Conservation (phyloP, 441 rosid species). For the Heliophila coronopifolia region DNA sequence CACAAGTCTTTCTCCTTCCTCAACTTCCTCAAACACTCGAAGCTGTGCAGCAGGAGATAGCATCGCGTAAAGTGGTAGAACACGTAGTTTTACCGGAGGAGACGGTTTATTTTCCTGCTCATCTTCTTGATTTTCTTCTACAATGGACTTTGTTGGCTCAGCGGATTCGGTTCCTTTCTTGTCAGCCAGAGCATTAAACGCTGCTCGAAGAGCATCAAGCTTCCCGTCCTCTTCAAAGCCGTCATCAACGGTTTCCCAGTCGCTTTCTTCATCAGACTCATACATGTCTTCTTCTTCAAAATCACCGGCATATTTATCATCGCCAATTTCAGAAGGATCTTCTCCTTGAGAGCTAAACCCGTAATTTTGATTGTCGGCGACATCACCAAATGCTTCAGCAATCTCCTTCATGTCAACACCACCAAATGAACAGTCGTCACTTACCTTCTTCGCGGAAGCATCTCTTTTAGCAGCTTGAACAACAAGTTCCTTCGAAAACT, state of each 20-base stretch:
- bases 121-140: slow-evolving; percentile 24
- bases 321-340: slow-evolving; percentile 36
- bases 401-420: slow-evolving; percentile 65
- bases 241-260: slow-evolving; percentile 46
- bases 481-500: slow-evolving; percentile 49
- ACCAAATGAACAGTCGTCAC: slow-evolving; percentile 29
- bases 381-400: slow-evolving; percentile 59
- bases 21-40: slow-evolving; percentile 64
- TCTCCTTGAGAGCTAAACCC: slow-evolving; percentile 49
- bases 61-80: slow-evolving; percentile 91
- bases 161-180: slow-evolving; percentile 27
- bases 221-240: slow-evolving; percentile 27
- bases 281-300: slow-evolving; percentile 22
- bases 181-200: slow-evolving; percentile 61
- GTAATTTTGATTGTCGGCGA: slow-evolving; percentile 37
- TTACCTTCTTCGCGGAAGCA: slow-evolving; percentile 17
- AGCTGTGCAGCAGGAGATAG: slow-evolving; percentile 87
- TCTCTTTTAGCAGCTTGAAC: slow-evolving; percentile 29
- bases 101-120: slow-evolving; percentile 27
- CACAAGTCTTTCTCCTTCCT: slow-evolving; percentile 80
- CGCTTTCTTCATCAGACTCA: slow-evolving; percentile 65
- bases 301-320: slow-evolving; percentile 24
- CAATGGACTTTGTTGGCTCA: slow-evolving; percentile 21
- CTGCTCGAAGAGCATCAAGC: slow-evolving; percentile 59
- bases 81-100: slow-evolving; percentile 36